Percentiles rank a stretch among this genome's conserved stretches.
Evolutionary conservation across 2,329 filamentous ascomycete species (phyloP).

Genomic region (Pezicula carpinea): DNA sequence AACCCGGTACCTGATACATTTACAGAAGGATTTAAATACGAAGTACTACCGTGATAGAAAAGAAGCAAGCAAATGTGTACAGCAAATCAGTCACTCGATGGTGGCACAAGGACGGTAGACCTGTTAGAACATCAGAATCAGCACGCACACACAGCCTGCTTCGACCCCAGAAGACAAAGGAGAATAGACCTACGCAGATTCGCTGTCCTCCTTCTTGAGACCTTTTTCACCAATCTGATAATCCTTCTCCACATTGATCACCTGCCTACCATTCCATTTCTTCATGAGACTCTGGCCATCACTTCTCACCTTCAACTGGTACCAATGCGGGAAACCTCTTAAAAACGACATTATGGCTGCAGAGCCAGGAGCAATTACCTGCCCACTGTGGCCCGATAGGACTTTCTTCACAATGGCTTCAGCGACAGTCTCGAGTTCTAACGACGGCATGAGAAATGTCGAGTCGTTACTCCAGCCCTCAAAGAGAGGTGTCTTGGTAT

Average conservation of each 20-base stretch:
- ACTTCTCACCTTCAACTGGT: conserved; percentile 48
- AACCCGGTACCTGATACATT: no score
- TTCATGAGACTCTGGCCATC: conserved; percentile 25
- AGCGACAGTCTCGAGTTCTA: conserved; percentile 59
- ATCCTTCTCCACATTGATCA: conserved; percentile 26
- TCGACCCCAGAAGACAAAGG: no score
- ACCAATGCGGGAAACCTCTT: conserved; percentile 57
- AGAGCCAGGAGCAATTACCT: conserved; percentile 49
- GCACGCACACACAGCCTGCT: no score
- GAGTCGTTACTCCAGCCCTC: conserved; percentile 46
- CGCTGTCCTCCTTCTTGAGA: conserved; percentile 8
- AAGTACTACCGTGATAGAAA: no score
- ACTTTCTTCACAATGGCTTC: conserved; percentile 59
- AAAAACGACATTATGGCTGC: conserved; percentile 37
- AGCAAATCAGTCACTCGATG: no score
- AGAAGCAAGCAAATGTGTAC: no score
- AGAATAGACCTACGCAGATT: conserved; percentile 21
- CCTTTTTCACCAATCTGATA: conserved; percentile 15
- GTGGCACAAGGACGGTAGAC: no score
- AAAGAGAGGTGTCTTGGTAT: conserved; percentile 58
- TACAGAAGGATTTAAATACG: no score
- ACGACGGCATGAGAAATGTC: conserved; percentile 46
- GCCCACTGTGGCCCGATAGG: conserved; percentile 49
- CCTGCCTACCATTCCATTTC: conserved; percentile 27
- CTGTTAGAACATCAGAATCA: no score